Conservation (phyloP, 73 alveolate genomes). For the Blepharisma stoltei region DNA sequence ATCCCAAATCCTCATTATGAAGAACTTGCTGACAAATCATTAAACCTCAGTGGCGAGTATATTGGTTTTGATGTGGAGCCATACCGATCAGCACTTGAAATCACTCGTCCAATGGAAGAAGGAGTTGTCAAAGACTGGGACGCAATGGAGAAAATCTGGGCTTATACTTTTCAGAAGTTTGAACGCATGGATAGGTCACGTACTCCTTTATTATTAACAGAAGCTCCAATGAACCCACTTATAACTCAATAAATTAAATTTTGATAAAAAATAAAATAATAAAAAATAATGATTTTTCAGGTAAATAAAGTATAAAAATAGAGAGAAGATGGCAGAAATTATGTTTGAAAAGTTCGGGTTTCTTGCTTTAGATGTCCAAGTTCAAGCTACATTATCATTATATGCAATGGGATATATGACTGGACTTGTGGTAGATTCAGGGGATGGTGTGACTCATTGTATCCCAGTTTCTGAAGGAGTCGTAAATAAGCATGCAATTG, state of each 20-base stretch:
- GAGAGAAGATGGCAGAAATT: conserved; percentile 91
- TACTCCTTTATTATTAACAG: conserved; percentile 7
- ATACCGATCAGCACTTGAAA: conserved; percentile 77
- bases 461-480: conserved; percentile 88
- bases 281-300: no score
- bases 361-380: conserved; percentile 72
- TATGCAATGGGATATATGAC: conserved; percentile 81
- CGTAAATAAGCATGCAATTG: conserved; percentile 53
- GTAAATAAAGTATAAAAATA: conserved; percentile 52
- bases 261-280: no score
- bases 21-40: conserved; percentile 56
- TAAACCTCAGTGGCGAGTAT: conserved; percentile 57
- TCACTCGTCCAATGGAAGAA: conserved; percentile 89
- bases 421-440: conserved; percentile 93
- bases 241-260: no score
- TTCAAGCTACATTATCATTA: conserved; percentile 89
- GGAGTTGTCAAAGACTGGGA: conserved; percentile 93
- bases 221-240: conserved; percentile 26
- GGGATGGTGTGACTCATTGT: conserved; percentile 98
- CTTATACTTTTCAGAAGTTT: conserved; percentile 63
- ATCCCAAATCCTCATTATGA: conserved; percentile 78
- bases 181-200: background rate
- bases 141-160: conserved; percentile 92
- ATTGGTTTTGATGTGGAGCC: conserved; percentile 89
- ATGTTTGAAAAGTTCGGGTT: conserved; percentile 87